Percentiles rank a stretch among this genome's conserved stretches.
Conservation (phyloP, 2,329 filamentous ascomycete genomes). For the Talaromyces pinophilus region DNA sequence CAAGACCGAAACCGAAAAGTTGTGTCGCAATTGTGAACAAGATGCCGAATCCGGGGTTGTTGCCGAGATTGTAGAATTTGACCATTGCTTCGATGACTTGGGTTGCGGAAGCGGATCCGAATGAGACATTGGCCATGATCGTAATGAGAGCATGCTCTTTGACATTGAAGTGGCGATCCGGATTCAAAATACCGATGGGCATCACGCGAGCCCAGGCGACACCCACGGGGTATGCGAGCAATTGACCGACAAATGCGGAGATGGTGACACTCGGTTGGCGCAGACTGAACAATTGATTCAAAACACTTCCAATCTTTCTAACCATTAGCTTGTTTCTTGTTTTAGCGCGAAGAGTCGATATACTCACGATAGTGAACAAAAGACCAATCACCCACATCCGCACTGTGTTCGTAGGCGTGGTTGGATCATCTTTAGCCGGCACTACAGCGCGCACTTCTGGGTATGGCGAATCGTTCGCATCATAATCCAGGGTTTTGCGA, state of each 20-base stretch:
- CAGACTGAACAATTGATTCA: constrained; percentile 44
- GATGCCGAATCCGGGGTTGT: constrained; percentile 61
- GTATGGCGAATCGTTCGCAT: constrained; percentile 42
- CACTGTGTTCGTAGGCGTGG: constrained; percentile 36
- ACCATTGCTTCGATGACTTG: constrained; percentile 42
- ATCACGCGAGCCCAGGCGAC: constrained; percentile 42
- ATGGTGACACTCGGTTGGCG: constrained; percentile 44
- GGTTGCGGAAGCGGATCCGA: constrained; percentile 46
- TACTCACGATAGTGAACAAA: constrained; percentile 40
- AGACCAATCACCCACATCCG: constrained; percentile 44
- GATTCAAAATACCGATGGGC: constrained; percentile 46
- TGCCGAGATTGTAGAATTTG: constrained; percentile 59
- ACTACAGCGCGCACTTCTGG: constrained; percentile 43
- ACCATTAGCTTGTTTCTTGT: neutral
- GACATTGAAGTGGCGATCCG: constrained; percentile 43
- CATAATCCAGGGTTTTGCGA: constrained; percentile 37
- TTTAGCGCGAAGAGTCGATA: neutral
- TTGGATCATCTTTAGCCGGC: constrained; percentile 35
- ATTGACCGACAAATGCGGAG: constrained; percentile 43
- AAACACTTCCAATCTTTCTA: constrained; percentile 37
- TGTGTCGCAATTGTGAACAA: constrained; percentile 63
- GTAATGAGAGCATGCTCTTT: constrained; percentile 48
- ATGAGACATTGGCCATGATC: constrained; percentile 52
- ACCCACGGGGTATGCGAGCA: constrained; percentile 50
- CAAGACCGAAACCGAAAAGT: constrained; percentile 64